Evolutionary conservation across 495 filamentous ascomycete genomes (phyloP).

Genomic region (Amorphotheca resinae): DNA sequence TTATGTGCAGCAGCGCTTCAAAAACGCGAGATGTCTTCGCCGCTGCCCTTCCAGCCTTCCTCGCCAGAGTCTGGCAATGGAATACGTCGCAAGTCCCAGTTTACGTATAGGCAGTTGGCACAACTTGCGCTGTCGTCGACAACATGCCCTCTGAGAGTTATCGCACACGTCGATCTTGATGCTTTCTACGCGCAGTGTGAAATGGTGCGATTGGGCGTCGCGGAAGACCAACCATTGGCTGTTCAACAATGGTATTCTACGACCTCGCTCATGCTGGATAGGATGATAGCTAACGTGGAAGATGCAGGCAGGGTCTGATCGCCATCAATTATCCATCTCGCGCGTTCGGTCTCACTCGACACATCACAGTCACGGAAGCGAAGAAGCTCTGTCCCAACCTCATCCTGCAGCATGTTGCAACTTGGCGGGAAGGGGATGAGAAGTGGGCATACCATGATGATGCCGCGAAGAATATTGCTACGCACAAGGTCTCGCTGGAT

Average conservation of each 20-base stretch:
- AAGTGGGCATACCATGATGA: constrained; percentile 88
- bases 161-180: constrained; percentile 91
- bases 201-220: constrained; percentile 66
- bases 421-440: constrained; percentile 82
- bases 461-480: constrained; percentile 58
- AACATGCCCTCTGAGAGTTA: constrained; percentile 67
- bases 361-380: constrained; percentile 68
- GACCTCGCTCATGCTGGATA: too few relatives aligned
- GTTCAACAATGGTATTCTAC: constrained; percentile 87
- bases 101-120: constrained; percentile 72
- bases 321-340: constrained; percentile 93
- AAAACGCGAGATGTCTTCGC: too few relatives aligned
- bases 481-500: constrained; percentile 87
- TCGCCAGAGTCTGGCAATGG: constrained; percentile 5
- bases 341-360: constrained; percentile 60
- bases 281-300: too few relatives aligned
- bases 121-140: constrained; percentile 59
- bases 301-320: constrained; percentile 58
- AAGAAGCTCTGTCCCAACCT: constrained; percentile 76
- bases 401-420: constrained; percentile 84
- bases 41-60: constrained; percentile 18
- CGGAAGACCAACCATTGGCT: constrained; percentile 68
- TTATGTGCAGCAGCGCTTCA: too few relatives aligned
- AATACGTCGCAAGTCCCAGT: constrained; percentile 42
- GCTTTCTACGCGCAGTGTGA: constrained; percentile 98